These are phyloP conservation scores for Spathaspora gorwiae DNA, from an alignment of 805 yeast species.

Conservation along the genomic window DNA sequence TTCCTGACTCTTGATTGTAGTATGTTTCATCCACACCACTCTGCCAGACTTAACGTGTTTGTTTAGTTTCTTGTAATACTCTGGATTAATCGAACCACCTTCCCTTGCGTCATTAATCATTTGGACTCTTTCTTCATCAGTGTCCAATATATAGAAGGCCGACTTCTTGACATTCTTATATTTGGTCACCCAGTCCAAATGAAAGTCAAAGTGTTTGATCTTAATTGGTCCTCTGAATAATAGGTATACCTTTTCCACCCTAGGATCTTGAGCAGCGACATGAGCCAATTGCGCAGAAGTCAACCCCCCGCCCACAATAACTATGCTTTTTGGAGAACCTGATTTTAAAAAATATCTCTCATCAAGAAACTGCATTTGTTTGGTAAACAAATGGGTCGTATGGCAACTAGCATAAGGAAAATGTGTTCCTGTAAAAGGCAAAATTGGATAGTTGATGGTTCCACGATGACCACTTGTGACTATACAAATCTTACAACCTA, in stretches of 20 bases:
- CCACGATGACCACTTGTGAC: constrained; percentile 37
- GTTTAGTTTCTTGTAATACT: constrained; percentile 29
- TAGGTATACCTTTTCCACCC: constrained; percentile 28
- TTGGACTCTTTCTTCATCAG: constrained; percentile 37
- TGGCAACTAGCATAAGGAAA: constrained; percentile 28
- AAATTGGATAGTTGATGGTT: constrained; percentile 27
- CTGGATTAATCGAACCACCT: constrained; percentile 46
- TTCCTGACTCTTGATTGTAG: constrained; percentile 19
- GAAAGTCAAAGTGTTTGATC: constrained; percentile 45
- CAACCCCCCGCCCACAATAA: constrained; percentile 44
- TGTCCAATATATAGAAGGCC: constrained; percentile 38
- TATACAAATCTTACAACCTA: constrained; percentile 30
- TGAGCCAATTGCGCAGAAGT: constrained; percentile 45
- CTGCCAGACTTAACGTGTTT: constrained; percentile 26
- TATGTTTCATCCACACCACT: constrained; percentile 23
- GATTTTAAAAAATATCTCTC: constrained; percentile 8
- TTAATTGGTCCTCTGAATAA: constrained; percentile 34
- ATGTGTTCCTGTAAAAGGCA: constrained; percentile 11
- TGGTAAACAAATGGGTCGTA: constrained; percentile 30
- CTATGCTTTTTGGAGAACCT: constrained; percentile 13
- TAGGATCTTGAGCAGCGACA: constrained; percentile 23
- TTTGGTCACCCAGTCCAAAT: constrained; percentile 48
- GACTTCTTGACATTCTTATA: constrained; percentile 42
- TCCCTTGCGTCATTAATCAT: constrained; percentile 40
- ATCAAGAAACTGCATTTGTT: constrained; percentile 15